phyloP scores from a whole-genome alignment of 768 basidiomycete species.

The Pisolithus microcarpus region DNA sequence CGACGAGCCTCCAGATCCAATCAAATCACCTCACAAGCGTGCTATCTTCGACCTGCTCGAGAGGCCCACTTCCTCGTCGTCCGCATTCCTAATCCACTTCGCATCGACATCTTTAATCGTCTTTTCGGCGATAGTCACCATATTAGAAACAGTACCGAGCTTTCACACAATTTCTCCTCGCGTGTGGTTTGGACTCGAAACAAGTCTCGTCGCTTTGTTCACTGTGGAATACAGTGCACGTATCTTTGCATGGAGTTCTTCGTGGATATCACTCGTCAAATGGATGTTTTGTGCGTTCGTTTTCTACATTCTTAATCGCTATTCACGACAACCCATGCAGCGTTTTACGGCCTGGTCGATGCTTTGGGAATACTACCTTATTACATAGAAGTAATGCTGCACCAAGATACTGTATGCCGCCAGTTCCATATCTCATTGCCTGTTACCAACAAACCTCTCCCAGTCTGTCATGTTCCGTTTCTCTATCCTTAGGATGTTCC shows the following conservation, averaged over 20 bases:
- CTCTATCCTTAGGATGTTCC: conserved; percentile 85
- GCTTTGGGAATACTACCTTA: conserved; percentile 82
- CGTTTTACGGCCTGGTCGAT: conserved; percentile 84
- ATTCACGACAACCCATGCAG: conserved; percentile 25
- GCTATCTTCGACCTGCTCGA: conserved; percentile 68
- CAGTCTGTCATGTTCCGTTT: conserved; percentile 85
- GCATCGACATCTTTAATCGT: conserved; percentile 65
- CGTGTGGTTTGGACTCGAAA: conserved; percentile 85
- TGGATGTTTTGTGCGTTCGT: conserved; percentile 61
- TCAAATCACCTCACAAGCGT: conserved; percentile 49
- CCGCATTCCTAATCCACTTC: conserved; percentile 73
- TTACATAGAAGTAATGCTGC: conserved; percentile 77
- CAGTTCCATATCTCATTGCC: background rate
- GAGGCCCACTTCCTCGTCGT: conserved; percentile 64
- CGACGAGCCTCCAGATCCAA: conserved; percentile 25
- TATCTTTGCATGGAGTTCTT: conserved; percentile 67
- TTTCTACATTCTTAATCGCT: background rate
- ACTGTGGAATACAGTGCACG: conserved; percentile 78
- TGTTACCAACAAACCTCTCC: background rate
- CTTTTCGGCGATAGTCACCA: conserved; percentile 66
- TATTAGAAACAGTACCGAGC: conserved; percentile 73
- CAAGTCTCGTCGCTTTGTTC: conserved; percentile 75
- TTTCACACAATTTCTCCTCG: conserved; percentile 63
- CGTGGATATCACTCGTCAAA: conserved; percentile 50
- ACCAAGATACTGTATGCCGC: conserved; percentile 74